Percentiles rank a stretch among this genome's conserved stretches.
Conservation (phyloP, 345 rosid species). For the Stellera chamaejasme region DNA sequence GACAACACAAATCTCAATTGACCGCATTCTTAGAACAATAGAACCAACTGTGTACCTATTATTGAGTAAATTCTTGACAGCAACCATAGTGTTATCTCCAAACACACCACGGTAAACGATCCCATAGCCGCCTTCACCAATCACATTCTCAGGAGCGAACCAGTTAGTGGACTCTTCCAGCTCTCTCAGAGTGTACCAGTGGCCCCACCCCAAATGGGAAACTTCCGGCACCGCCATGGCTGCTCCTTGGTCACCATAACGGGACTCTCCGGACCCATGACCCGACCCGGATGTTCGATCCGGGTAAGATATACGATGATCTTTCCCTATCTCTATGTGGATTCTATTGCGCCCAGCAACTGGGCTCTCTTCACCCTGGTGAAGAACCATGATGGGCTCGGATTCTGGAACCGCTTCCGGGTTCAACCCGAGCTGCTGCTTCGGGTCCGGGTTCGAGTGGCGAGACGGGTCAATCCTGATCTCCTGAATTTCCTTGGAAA, state of each 20-base stretch:
- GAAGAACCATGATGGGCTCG: constrained; percentile 20
- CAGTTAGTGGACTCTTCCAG: constrained; percentile 72
- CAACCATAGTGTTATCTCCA: constrained; percentile 56
- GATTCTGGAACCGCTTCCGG: constrained; percentile 45
- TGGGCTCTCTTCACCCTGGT: constrained; percentile 35
- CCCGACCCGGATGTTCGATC: constrained; percentile 49
- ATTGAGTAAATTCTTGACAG: constrained; percentile 84
- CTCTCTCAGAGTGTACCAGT: constrained; percentile 93
- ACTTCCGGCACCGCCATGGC: constrained; percentile 63
- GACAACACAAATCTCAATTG: neutral
- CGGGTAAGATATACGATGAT: constrained; percentile 70
- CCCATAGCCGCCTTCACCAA: constrained; percentile 98
- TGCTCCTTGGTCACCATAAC: constrained; percentile 47
- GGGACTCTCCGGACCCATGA: constrained; percentile 41
- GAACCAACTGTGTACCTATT: constrained; percentile 36
- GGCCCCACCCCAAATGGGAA: constrained; percentile 98
- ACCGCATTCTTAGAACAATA: neutral
- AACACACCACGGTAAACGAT: constrained; percentile 80
- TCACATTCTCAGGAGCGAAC: constrained; percentile 71
- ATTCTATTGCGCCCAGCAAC: constrained; percentile 36
- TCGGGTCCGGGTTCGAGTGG: constrained; percentile 20
- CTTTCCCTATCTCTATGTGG: constrained; percentile 85
- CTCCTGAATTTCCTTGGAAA: constrained; percentile 77
- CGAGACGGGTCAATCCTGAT: constrained; percentile 53
- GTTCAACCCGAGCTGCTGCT: constrained; percentile 17